Evolutionary conservation across 345 rosid species (phyloP).

Genomic region (Citrus hindsii): DNA sequence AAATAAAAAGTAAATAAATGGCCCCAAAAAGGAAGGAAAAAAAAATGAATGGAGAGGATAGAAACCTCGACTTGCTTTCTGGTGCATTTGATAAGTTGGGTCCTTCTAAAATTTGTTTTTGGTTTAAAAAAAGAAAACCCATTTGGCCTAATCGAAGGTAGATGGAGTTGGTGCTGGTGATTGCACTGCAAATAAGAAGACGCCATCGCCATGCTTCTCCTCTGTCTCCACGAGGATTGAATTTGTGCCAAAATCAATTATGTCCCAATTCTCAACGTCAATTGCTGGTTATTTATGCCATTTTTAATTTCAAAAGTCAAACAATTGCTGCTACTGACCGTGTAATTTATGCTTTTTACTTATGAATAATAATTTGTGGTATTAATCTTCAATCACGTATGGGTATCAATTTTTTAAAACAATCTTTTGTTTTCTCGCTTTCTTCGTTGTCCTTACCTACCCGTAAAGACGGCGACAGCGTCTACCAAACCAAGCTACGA

Average conservation of each 20-base stretch:
- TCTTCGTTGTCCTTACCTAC: too few relatives aligned
- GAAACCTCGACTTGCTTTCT: slow-evolving; percentile 58
- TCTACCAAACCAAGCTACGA: too few relatives aligned
- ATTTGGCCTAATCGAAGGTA: slow-evolving; percentile 18
- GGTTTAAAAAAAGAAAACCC: slow-evolving; percentile 24
- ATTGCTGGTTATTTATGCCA: background rate
- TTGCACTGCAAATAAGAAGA: slow-evolving; percentile 50
- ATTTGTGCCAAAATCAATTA: background rate
- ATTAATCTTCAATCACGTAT: too few relatives aligned
- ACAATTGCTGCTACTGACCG: background rate
- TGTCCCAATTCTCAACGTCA: background rate
- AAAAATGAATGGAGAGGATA: background rate
- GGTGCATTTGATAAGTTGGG: slow-evolving; percentile 44
- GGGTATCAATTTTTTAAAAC: too few relatives aligned
- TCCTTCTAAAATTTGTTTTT: slow-evolving; percentile 31
- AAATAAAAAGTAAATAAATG: background rate
- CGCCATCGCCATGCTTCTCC: slow-evolving; percentile 31
- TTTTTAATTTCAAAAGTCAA: background rate
- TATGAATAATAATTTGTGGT: too few relatives aligned
- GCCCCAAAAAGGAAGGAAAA: background rate
- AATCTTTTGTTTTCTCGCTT: too few relatives aligned
- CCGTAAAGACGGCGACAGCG: too few relatives aligned
- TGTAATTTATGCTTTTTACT: background rate
- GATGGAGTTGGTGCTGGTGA: slow-evolving; percentile 18
- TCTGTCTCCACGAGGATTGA: background rate